Base-by-base conservation (phyloP, 2,329 filamentous ascomycete genomes). In the Mycogone perniciosa region DNA sequence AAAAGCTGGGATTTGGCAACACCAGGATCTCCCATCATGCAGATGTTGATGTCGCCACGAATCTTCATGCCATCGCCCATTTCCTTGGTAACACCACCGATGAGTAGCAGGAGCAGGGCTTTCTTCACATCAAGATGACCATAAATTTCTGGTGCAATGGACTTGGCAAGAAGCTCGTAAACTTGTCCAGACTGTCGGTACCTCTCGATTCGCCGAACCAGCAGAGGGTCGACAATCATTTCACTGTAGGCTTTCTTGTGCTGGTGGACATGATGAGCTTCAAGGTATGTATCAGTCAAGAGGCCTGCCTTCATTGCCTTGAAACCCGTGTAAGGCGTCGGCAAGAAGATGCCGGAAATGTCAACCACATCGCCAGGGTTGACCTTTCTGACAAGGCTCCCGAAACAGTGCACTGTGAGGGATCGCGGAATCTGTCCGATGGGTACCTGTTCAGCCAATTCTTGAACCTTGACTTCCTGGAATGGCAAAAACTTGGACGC, bases 11-110 rank as follows among this genome's bases (percentile, higher is more conserved):
- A 99, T 74, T 99, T 99, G 73, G 93, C 93, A 65, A 99, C 93
- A 89, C 93, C 93, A 66, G 93, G 93, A 64, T 99, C 93, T 78
- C 93, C 93, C 93, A 99, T 99, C 64, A 99, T 74, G 68, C 93
- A 97, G 56, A 99, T 86, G 72, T 99, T 99, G 76, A 99, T 95
- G 65, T 99, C 93, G 62, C 93, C 93, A 78, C 93, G 89, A 66
- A 99, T 99, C 63, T 90, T 87, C 93, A 99, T 97, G 54, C 93
- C 93, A 64, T 99, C 93, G 47, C 90, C 90, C 80, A 97, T 95
- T 64, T 93, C 86, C 71, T 99, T 99, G 4, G 85, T 93, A 1
- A 96, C 92, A 73, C 93, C 93, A 55, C 93, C 93, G 58, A 99
- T 96, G 33, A 99, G 81, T 31, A 97, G 84, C 5, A 99, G 77